A percentile compares a stretch with the other conserved stretches of the same genome.
Evolutionary conservation across 2,329 filamentous ascomycete genomes (phyloP).

Genomic region (Aspergillus floridensis): DNA sequence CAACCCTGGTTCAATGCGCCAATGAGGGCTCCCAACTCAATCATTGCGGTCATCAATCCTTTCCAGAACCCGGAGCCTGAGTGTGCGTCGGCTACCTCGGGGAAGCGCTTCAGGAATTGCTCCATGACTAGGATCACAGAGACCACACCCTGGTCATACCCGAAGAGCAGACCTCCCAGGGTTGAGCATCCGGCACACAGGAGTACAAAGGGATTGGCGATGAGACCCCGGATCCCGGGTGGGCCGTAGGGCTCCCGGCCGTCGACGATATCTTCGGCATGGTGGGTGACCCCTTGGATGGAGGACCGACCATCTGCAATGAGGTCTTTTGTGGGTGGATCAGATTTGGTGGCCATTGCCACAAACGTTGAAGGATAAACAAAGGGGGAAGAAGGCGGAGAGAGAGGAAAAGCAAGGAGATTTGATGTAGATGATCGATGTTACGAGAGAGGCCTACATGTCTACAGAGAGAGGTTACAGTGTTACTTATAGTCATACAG

Average conservation of each 20-base stretch:
- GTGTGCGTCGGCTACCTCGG: conserved; percentile 38
- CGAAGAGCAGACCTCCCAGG: conserved; percentile 51
- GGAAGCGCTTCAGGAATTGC: conserved; percentile 49
- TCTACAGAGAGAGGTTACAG: not conserved
- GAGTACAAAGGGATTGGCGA: conserved; percentile 50
- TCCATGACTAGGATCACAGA: conserved; percentile 53
- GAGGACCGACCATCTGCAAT: conserved; percentile 15
- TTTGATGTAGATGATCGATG: not conserved
- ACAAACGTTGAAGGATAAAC: not conserved
- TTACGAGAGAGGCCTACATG: not conserved
- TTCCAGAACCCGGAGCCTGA: conserved; percentile 43
- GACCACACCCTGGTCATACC: conserved; percentile 49
- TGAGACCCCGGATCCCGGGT: conserved; percentile 47
- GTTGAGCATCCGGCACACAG: conserved; percentile 53
- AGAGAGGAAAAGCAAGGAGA: not conserved
- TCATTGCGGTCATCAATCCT: conserved; percentile 54
- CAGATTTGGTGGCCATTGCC: conserved; percentile 21
- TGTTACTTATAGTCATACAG: not conserved
- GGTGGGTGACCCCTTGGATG: conserved; percentile 32
- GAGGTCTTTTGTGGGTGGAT: conserved; percentile 17
- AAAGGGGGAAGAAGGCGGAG: not conserved
- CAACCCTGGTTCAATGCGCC: conserved; percentile 49
- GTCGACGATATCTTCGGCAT: conserved; percentile 32
- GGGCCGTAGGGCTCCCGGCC: conserved; percentile 35
- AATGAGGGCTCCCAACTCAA: conserved; percentile 52